These are phyloP conservation scores for Abrus pulchellus DNA, from an alignment of 306 rosid genomes.

Conservation along the genomic window DNA sequence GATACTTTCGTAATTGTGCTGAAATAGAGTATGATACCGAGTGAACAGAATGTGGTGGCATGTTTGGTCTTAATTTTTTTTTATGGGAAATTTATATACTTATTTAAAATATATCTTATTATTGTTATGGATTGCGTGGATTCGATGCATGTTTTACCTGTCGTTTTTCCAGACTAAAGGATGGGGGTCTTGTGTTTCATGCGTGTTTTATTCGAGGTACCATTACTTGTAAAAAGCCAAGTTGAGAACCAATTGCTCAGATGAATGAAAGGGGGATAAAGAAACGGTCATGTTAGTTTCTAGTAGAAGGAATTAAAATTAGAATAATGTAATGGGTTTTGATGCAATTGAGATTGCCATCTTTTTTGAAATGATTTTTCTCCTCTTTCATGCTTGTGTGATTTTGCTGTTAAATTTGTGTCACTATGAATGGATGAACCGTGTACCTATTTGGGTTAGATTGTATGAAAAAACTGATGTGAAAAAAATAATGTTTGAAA, in stretches of 20 bases:
- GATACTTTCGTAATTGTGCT: not conserved
- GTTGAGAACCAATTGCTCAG: not conserved
- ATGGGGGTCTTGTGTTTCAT: not conserved
- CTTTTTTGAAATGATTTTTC: not conserved
- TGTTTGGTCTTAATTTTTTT: not conserved
- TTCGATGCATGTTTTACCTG: constrained; percentile 28
- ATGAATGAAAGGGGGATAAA: constrained; percentile 14
- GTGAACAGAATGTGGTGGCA: constrained; percentile 29
- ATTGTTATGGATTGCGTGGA: constrained; percentile 19
- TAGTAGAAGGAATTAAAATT: not conserved
- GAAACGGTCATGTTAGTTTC: not conserved
- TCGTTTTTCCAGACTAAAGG: not conserved
- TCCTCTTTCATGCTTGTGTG: not conserved
- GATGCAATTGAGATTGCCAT: not conserved
- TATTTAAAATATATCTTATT: not conserved
- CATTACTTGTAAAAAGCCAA: constrained; percentile 5
- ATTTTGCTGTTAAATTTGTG: constrained; percentile 9
- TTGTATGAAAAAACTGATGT: not conserved
- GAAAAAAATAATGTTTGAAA: not conserved
- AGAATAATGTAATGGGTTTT: not conserved
- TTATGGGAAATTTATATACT: not conserved
- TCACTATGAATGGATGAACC: not conserved
- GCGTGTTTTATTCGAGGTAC: not conserved
- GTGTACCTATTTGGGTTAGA: not conserved
- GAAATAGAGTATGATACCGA: not conserved